phyloP scores from a whole-genome alignment of 2,329 filamentous ascomycete species.

The Blastomyces emzantsi region DNA sequence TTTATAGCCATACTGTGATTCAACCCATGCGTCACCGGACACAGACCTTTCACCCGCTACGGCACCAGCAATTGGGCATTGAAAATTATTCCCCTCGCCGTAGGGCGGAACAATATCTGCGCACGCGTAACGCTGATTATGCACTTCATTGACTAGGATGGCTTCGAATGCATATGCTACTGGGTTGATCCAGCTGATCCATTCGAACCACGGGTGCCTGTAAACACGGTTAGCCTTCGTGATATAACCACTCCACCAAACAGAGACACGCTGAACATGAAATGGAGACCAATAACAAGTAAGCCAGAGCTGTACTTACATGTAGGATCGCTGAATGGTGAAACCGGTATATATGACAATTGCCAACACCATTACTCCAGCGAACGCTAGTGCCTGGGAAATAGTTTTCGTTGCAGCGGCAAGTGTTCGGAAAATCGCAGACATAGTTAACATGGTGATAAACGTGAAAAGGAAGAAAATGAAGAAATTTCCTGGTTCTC shows the following conservation, averaged over 20 bases:
- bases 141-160: constrained; percentile 50
- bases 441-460: constrained; percentile 49
- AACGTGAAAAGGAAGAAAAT: constrained; percentile 56
- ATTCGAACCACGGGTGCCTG: constrained; percentile 54
- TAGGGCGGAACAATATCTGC: constrained; percentile 40
- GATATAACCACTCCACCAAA: constrained; percentile 7
- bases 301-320: constrained; percentile 15
- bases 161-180: constrained; percentile 58
- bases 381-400: constrained; percentile 53
- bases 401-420: constrained; percentile 52
- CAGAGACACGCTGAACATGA: neutral
- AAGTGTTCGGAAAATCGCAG: constrained; percentile 51
- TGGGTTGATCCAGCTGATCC: constrained; percentile 59
- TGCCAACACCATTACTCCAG: constrained; percentile 45
- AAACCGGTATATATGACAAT: constrained; percentile 62
- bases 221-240: constrained; percentile 18
- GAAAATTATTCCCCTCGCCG: constrained; percentile 40
- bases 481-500: constrained; percentile 46
- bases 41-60: constrained; percentile 47
- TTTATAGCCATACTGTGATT: constrained; percentile 47
- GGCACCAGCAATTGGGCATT: constrained; percentile 48
- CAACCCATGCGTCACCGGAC: constrained; percentile 54
- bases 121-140: constrained; percentile 50
- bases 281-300: neutral
- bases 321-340: constrained; percentile 41